Conservation (phyloP, 495 filamentous ascomycete species). For the Penicillium pulvis region DNA sequence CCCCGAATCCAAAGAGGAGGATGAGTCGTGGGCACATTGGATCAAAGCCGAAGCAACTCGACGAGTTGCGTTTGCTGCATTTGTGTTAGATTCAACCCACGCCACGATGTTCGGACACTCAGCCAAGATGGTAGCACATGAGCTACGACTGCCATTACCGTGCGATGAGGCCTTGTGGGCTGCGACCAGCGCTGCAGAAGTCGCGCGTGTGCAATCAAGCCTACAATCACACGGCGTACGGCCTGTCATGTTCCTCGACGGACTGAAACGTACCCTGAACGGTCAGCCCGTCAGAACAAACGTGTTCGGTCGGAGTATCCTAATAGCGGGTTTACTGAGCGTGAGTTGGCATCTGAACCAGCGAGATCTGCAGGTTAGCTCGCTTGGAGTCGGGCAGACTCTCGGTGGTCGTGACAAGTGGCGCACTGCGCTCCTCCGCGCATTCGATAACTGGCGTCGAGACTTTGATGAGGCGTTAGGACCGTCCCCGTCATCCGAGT, state of each 20-base stretch:
- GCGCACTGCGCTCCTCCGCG: slow-evolving; percentile 81
- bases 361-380: slow-evolving; percentile 90
- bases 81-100: slow-evolving; percentile 93
- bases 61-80: slow-evolving; percentile 90
- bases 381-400: slow-evolving; percentile 74
- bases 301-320: slow-evolving; percentile 88
- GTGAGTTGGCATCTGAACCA: slow-evolving; percentile 99
- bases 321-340: slow-evolving; percentile 92
- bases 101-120: slow-evolving; percentile 98
- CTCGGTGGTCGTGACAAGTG: slow-evolving; percentile 92
- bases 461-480: slow-evolving; percentile 87
- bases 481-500: slow-evolving; percentile 40
- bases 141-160: slow-evolving; percentile 88
- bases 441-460: slow-evolving; percentile 93
- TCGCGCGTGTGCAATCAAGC: slow-evolving; percentile 81
- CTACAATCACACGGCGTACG: slow-evolving; percentile 82
- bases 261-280: slow-evolving; percentile 86
- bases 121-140: slow-evolving; percentile 95
- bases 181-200: slow-evolving; percentile 85
- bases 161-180: slow-evolving; percentile 96
- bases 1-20: slow-evolving; percentile 78
- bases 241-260: slow-evolving; percentile 86
- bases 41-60: slow-evolving; percentile 91
- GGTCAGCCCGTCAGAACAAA: slow-evolving; percentile 88
- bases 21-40: slow-evolving; percentile 97